These are phyloP conservation scores for Colletotrichum sidae DNA, from an alignment of 2,329 filamentous ascomycete species.

Conservation along the genomic window DNA sequence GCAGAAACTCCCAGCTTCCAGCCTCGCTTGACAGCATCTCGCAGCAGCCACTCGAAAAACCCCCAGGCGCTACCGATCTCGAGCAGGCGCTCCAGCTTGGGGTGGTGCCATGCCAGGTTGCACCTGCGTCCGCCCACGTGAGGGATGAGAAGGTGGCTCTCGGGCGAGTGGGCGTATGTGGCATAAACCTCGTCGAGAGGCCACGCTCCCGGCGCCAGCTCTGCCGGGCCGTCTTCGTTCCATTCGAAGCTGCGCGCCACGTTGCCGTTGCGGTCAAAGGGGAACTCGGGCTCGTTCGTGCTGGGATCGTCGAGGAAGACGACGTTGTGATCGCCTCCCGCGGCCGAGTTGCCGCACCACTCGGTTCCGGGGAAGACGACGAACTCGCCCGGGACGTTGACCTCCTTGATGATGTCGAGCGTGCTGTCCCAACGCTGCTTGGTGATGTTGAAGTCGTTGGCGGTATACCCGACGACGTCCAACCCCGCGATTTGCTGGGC, in stretches of 20 bases:
- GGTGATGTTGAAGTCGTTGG: conserved; percentile 53
- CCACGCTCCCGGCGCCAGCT: conserved; percentile 48
- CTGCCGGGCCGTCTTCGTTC: conserved; percentile 48
- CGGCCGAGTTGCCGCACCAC: conserved; percentile 50
- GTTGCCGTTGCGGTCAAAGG: conserved; percentile 46
- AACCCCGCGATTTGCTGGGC: conserved; percentile 49
- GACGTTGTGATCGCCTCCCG: conserved; percentile 49
- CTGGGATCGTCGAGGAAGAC: conserved; percentile 48
- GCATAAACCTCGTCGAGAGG: conserved; percentile 51
- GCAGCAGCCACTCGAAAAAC: conserved; percentile 49
- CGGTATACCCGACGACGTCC: conserved; percentile 51
- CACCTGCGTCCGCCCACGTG: conserved; percentile 50
- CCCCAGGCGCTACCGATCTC: conserved; percentile 52
- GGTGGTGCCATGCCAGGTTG: conserved; percentile 51
- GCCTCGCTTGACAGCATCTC: conserved; percentile 45
- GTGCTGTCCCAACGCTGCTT: conserved; percentile 46
- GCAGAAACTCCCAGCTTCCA: conserved; percentile 50
- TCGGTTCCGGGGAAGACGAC: conserved; percentile 49
- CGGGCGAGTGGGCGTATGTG: conserved; percentile 47
- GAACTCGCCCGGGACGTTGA: conserved; percentile 42
- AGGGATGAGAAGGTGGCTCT: conserved; percentile 48
- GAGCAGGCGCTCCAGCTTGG: conserved; percentile 47
- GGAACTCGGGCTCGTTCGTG: conserved; percentile 43
- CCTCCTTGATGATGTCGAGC: conserved; percentile 40
- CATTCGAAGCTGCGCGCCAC: conserved; percentile 51